Conservation (phyloP, 306 rosid genomes). For the Sechiopsis laciniata region DNA sequence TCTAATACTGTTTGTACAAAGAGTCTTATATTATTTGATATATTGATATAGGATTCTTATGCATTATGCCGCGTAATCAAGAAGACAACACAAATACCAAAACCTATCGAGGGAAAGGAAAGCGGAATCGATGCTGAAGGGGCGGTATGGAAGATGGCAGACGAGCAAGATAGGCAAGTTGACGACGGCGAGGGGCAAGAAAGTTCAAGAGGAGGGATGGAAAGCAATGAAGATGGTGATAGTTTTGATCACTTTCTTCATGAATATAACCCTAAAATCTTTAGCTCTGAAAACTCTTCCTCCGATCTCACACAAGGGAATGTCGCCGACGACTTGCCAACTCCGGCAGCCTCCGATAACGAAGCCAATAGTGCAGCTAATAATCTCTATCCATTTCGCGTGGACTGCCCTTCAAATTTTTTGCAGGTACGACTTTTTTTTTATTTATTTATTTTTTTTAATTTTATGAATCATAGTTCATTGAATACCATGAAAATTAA, state of each 20-base stretch:
- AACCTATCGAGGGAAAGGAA: not conserved
- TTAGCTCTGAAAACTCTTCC: slow-evolving; percentile 63
- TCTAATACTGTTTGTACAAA: too few relatives aligned
- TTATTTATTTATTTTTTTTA: too few relatives aligned
- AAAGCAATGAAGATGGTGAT: too few relatives aligned
- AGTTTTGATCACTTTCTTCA: slow-evolving; percentile 34
- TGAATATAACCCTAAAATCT: slow-evolving; percentile 36
- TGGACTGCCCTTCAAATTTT: slow-evolving; percentile 7
- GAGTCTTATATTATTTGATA: not conserved
- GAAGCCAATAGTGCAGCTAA: slow-evolving; percentile 70
- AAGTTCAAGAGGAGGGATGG: slow-evolving; percentile 16
- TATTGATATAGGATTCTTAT: slow-evolving; percentile 62
- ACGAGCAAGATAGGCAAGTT: slow-evolving; percentile 28
- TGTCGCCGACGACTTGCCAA: slow-evolving; percentile 56
- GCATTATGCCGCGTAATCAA: slow-evolving; percentile 86
- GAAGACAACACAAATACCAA: slow-evolving; percentile 47
- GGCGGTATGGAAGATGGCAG: slow-evolving; percentile 21
- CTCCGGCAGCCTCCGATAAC: slow-evolving; percentile 43
- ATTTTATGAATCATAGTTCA: too few relatives aligned
- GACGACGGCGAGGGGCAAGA: slow-evolving; percentile 30
- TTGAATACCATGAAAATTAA: too few relatives aligned
- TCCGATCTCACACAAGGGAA: slow-evolving; percentile 93
- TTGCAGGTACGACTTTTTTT: slow-evolving; percentile 11
- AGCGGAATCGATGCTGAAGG: not conserved
- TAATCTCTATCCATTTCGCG: not conserved